A percentile compares a stretch with the other conserved stretches of the same genome.
Evolutionary conservation across 495 filamentous ascomycete genomes (phyloP).

Genomic region (Aspergillus saccharolyticus): DNA sequence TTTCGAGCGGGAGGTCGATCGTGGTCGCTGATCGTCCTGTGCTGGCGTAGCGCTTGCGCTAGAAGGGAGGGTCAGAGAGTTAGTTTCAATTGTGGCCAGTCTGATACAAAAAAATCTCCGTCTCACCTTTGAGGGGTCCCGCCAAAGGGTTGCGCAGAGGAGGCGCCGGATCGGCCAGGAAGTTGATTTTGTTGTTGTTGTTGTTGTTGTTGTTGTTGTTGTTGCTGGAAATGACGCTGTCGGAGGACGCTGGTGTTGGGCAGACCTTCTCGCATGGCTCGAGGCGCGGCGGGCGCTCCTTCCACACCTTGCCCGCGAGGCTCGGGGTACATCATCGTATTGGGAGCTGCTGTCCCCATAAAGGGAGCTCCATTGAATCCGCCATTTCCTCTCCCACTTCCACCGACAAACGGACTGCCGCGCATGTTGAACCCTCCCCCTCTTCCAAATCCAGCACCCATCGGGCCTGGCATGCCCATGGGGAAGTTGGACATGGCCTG

Average conservation of each 20-base stretch:
- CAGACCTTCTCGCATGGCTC: constrained; percentile 84
- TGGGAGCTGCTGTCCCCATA: constrained; percentile 16
- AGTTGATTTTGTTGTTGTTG: no score
- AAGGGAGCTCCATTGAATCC: constrained; percentile 24
- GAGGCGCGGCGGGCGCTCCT: constrained; percentile 85
- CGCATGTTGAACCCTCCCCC: constrained; percentile 36
- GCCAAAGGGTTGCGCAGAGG: constrained; percentile 19
- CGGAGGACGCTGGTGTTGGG: constrained; percentile 64
- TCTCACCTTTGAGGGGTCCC: constrained; percentile 37
- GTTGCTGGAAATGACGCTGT: constrained; percentile 38
- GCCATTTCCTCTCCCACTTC: constrained; percentile 24
- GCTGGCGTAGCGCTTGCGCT: constrained; percentile 22
- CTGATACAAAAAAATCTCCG: neutral
- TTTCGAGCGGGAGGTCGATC: constrained; percentile 30
- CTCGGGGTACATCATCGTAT: constrained; percentile 26
- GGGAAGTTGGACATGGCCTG: constrained; percentile 11
- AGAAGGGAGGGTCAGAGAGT: constrained; percentile 1
- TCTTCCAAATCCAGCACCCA: constrained; percentile 34
- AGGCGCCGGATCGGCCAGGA: constrained; percentile 24
- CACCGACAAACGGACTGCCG: constrained; percentile 23
- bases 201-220: no score
- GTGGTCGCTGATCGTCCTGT: constrained; percentile 23
- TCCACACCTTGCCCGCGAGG: constrained; percentile 57
- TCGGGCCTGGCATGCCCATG: constrained; percentile 19
- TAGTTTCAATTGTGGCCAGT: neutral